phyloP scores from a whole-genome alignment of 164 flowering plant genomes.

The Vitis rupestris region DNA sequence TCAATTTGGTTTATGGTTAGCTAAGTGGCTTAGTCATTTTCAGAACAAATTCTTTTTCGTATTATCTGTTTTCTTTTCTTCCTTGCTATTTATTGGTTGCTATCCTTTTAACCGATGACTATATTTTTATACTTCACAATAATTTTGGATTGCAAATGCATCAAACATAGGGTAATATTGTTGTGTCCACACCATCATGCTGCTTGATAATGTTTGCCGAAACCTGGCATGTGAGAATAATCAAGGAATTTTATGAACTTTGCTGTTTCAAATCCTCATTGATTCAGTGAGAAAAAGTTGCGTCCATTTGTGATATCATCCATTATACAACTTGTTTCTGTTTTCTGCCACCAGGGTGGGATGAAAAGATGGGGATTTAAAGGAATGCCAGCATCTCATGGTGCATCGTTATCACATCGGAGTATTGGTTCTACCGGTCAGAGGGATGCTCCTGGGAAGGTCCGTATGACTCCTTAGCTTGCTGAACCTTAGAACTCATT shows the following conservation, averaged over 20 bases:
- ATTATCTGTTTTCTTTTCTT: too few relatives aligned
- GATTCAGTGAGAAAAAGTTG: too few relatives aligned
- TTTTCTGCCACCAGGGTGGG: conserved; percentile 58
- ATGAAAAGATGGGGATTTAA: conserved; percentile 76
- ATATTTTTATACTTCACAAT: too few relatives aligned
- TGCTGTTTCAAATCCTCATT: background rate
- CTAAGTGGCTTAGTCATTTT: too few relatives aligned
- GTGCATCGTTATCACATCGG: conserved; percentile 87
- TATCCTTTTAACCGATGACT: too few relatives aligned
- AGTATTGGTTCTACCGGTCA: conserved; percentile 91
- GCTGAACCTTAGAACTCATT: background rate
- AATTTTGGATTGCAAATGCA: background rate
- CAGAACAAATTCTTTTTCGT: too few relatives aligned
- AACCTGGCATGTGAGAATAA: too few relatives aligned
- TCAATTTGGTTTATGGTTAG: too few relatives aligned
- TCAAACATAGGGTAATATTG: background rate
- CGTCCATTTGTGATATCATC: background rate
- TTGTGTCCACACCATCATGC: background rate
- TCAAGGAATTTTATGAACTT: background rate
- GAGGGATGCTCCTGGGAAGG: conserved; percentile 95
- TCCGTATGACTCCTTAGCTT: conserved; percentile 18
- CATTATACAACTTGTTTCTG: background rate
- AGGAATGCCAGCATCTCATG: conserved; percentile 90
- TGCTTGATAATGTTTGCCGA: background rate
- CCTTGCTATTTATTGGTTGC: too few relatives aligned